Evolutionary conservation across 2,329 filamentous ascomycete species (phyloP), one percentile per base, ranked within the genome.

Genomic region (Corniculantispora saksenae): DNA sequence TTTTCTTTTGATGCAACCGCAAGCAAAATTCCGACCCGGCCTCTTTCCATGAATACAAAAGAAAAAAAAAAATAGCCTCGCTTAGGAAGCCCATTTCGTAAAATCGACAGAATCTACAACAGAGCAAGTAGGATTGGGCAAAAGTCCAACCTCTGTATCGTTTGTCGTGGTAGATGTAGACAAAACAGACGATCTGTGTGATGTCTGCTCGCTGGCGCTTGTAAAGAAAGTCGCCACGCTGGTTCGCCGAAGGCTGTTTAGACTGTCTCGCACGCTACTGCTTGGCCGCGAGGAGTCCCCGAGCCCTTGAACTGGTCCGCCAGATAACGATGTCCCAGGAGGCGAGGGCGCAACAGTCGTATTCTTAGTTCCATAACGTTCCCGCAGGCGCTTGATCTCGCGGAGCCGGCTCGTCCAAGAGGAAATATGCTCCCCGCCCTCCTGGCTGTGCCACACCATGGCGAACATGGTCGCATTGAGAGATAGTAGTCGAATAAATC

Each of bases 401-500:
- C 91, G 87, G 15, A 98, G 84, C 57, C 95, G 89, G 71, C 90
- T 92, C 66, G 93, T 89, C 95, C 95, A 98, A 10, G 92, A 92
- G 13, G 93, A 95, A 35, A 95, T 84, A 72, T 97, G 89, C 75
- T 97, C 93, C 64, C 91, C 91, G 7, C 89, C 90, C 68, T 91
- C 86, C 55, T 89, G 85, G 72, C 87, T 89, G 55, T 87, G 86
- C 93, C 94, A 97, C n/a, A 97, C 94, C 53, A 91, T 86, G 2
- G 91, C 93, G 76, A 98, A 97, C 10, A 98, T 92, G 17, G 92
- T 96, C 0, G 95, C 94, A 73, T 97, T 98, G 67, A 99, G 86
- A 1, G 94, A 93, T 21, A 98, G 82, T 55, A 97, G 88, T 45
- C 95, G 89, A 61, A 97, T 91, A 74, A 97, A 96, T 12, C 89